These are phyloP conservation scores for Chrysanthemum lavandulifolium DNA, from an alignment of 129 eudicot genomes.

Conservation along the genomic window DNA sequence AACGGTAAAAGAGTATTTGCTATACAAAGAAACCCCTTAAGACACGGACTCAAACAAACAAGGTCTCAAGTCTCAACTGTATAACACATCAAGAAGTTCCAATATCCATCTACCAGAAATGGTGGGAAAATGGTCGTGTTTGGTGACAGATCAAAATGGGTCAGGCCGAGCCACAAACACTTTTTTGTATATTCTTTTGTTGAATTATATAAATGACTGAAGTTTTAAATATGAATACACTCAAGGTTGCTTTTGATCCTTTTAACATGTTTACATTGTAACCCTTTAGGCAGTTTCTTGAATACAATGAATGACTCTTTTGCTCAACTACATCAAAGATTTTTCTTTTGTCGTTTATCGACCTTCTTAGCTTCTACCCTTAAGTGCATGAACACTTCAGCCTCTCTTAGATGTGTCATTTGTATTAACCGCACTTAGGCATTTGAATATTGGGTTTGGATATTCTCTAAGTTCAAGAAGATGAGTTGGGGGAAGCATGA, in stretches of 20 bases:
- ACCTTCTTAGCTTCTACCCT: not conserved
- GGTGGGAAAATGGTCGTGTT: not conserved
- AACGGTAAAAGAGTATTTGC: not conserved
- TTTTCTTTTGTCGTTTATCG: not conserved
- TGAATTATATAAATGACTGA: not conserved
- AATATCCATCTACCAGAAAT: conserved; percentile 15
- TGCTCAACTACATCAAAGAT: not conserved
- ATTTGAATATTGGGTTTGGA: not conserved
- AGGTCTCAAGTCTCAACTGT: not conserved
- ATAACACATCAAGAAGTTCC: not conserved
- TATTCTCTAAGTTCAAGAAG: no score
- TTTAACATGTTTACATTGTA: not conserved
- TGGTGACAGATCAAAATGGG: not conserved
- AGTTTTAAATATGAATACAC: not conserved
- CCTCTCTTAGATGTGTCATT: not conserved
- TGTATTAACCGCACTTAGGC: no score
- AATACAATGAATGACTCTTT: not conserved
- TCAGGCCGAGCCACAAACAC: not conserved
- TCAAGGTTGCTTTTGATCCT: not conserved
- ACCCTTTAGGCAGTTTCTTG: not conserved
- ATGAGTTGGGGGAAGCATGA: no score
- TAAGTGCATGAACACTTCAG: not conserved
- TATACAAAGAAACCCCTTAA: not conserved
- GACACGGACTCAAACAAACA: not conserved
- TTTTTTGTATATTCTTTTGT: not conserved